Evolutionary conservation across 2,329 filamentous ascomycete species (phyloP).

Genomic region (Diaporthe capsici): DNA sequence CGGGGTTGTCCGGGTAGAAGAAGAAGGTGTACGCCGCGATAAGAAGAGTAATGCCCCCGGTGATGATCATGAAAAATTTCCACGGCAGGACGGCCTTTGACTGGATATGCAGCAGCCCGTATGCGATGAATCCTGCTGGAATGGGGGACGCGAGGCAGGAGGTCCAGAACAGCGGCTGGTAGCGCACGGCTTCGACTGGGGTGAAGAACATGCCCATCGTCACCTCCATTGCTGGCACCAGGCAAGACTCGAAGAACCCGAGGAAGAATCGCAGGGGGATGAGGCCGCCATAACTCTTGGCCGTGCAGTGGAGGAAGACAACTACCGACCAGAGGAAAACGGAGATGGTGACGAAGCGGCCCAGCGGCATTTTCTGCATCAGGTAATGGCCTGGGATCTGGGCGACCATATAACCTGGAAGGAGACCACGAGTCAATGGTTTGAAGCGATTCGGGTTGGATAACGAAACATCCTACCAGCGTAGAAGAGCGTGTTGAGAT

Average conservation of each 20-base stretch:
- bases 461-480: slow-evolving; percentile 49
- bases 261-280: slow-evolving; percentile 54
- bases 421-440: background rate
- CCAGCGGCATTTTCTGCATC: slow-evolving; percentile 56
- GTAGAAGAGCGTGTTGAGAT: slow-evolving; percentile 58
- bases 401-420: slow-evolving; percentile 53
- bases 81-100: slow-evolving; percentile 50
- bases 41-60: slow-evolving; percentile 52
- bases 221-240: slow-evolving; percentile 58
- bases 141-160: slow-evolving; percentile 53
- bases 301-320: slow-evolving; percentile 56
- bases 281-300: slow-evolving; percentile 52
- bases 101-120: slow-evolving; percentile 56
- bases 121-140: slow-evolving; percentile 55
- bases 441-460: background rate
- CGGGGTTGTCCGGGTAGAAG: slow-evolving; percentile 47
- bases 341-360: slow-evolving; percentile 52
- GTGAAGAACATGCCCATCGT: slow-evolving; percentile 58
- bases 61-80: slow-evolving; percentile 58
- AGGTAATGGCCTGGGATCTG: slow-evolving; percentile 57
- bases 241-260: slow-evolving; percentile 52
- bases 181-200: slow-evolving; percentile 51
- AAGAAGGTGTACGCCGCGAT: slow-evolving; percentile 54
- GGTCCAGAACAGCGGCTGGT: slow-evolving; percentile 54
- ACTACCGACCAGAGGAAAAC: slow-evolving; percentile 54